A percentile compares a stretch with the other conserved stretches of the same genome.
Evolutionary conservation across 2,329 filamentous ascomycete species (phyloP).

Genomic region (Diplodia corticola): DNA sequence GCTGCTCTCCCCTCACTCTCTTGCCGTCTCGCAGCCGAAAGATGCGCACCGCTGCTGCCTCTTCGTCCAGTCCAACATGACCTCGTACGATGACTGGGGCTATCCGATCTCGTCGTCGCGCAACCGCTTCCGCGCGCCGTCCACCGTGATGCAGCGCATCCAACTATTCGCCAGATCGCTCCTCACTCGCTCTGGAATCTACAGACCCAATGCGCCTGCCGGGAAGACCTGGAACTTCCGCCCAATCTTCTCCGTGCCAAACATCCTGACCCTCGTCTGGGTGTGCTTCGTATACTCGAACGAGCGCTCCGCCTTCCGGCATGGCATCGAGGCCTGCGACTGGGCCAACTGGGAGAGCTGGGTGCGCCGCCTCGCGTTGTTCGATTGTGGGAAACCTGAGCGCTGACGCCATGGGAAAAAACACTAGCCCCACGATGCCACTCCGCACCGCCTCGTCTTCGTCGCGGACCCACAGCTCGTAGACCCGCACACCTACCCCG

Average conservation of each 20-base stretch:
- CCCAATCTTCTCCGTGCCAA: conserved; percentile 49
- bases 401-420: conserved; percentile 24
- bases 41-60: conserved; percentile 5
- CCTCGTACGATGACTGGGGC: conserved; percentile 42
- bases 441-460: conserved; percentile 80
- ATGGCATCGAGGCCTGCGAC: conserved; percentile 68
- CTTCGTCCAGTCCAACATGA: conserved; percentile 32
- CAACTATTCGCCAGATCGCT: conserved; percentile 32
- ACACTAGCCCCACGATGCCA: conserved; percentile 69
- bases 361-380: conserved; percentile 52
- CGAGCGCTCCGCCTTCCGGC: conserved; percentile 75
- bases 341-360: conserved; percentile 93
- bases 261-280: conserved; percentile 73
- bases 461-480: conserved; percentile 90
- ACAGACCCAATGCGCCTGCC: conserved; percentile 8
- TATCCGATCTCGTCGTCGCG: conserved; percentile 36
- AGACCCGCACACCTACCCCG: conserved; percentile 92
- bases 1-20: background rate
- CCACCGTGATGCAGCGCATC: conserved; percentile 36
- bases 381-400: background rate
- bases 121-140: conserved; percentile 36
- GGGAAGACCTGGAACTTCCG: conserved; percentile 18
- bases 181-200: background rate
- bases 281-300: conserved; percentile 77
- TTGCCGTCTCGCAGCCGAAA: background rate